Evolutionary conservation across 306 rosid genomes (phyloP).

Genomic region (Neltuma alba): DNA sequence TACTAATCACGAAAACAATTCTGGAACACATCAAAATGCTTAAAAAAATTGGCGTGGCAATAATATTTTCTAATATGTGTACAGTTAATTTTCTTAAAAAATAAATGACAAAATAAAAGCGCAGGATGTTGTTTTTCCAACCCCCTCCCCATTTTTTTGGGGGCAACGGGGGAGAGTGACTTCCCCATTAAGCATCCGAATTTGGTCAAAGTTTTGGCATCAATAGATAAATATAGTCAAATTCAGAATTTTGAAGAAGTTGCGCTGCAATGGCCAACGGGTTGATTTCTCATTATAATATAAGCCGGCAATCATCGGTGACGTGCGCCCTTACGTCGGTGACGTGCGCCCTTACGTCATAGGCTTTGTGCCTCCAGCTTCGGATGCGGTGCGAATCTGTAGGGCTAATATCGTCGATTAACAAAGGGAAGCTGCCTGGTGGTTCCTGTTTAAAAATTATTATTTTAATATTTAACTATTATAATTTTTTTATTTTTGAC

Average conservation of each 20-base stretch:
- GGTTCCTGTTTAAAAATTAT: no score
- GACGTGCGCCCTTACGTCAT: conserved; percentile 20
- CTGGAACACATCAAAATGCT: no score
- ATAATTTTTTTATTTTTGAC: no score
- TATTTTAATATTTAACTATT: no score
- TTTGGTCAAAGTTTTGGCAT: not conserved
- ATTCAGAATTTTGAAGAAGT: not conserved
- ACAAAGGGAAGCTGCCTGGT: not conserved
- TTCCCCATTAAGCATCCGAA: not conserved
- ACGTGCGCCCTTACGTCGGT: no score
- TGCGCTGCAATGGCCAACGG: not conserved
- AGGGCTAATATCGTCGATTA: not conserved
- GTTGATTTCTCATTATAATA: not conserved
- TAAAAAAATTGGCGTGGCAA: no score
- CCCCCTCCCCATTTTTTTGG: not conserved
- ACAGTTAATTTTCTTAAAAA: no score
- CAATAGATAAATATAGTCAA: not conserved
- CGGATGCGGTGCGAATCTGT: not conserved
- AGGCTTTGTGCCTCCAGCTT: not conserved
- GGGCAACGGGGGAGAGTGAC: not conserved
- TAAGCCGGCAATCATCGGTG: no score
- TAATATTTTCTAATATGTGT: no score
- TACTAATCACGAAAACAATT: no score
- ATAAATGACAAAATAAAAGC: no score
- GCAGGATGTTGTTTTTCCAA: no score